A percentile compares a stretch with the other conserved stretches of the same genome.
Evolutionary conservation across 441 rosid species (phyloP).

Genomic region (Populus tomentosa): DNA sequence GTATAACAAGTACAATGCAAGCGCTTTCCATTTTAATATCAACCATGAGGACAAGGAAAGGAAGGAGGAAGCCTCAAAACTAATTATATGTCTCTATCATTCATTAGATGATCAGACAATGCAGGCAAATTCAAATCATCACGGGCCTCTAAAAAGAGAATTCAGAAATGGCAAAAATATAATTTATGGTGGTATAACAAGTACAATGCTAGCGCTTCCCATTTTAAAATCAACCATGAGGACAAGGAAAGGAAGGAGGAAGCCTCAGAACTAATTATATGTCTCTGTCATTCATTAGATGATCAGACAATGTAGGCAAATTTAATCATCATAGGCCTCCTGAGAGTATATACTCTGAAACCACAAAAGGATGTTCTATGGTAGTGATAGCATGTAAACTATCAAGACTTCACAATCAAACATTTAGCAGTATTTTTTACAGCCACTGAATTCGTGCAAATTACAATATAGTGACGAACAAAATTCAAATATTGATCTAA

Average conservation of each 20-base stretch:
- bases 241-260: neutral
- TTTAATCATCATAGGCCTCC: conserved; percentile 2
- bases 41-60: neutral
- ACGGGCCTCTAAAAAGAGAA: neutral
- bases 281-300: neutral
- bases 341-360: neutral
- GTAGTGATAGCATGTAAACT: conserved; percentile 10
- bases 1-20: neutral
- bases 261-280: conserved; percentile 6
- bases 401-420: neutral
- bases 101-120: conserved; percentile 40
- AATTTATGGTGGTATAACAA: neutral
- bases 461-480: neutral
- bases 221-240: neutral
- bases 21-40: neutral
- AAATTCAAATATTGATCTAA: neutral
- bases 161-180: neutral
- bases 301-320: conserved; percentile 5
- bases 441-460: neutral
- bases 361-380: neutral
- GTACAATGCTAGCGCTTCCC: neutral
- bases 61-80: neutral
- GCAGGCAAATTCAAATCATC: neutral
- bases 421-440: neutral
- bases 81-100: conserved; percentile 4